These are phyloP conservation scores for Luffa acutangula DNA, from an alignment of 306 rosid species.

Conservation along the genomic window DNA sequence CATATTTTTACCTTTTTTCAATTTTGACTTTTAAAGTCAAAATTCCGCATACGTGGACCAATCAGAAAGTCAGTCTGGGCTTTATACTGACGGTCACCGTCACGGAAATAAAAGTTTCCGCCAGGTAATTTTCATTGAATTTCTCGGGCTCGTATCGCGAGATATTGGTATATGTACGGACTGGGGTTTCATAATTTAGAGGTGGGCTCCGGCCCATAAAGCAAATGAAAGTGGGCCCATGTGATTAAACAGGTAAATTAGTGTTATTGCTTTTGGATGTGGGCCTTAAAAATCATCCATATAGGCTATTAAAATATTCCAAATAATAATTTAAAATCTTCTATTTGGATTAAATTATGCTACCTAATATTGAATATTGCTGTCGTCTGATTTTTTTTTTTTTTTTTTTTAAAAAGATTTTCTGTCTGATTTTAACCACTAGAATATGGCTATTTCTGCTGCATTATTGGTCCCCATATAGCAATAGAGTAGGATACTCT, in stretches of 20 bases:
- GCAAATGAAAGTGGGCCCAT: conserved; percentile 12
- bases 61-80: not conserved
- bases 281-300: conserved; percentile 4
- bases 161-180: not conserved
- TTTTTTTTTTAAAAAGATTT: not conserved
- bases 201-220: conserved; percentile 22
- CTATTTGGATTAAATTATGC: not conserved
- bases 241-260: not conserved
- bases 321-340: not conserved
- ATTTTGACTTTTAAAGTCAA: not conserved
- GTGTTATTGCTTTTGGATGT: not conserved
- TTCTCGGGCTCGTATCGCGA: conserved; percentile 1
- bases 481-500: not conserved
- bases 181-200: not conserved
- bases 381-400: not conserved
- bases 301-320: not conserved
- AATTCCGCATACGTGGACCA: not conserved
- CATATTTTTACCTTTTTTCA: not conserved
- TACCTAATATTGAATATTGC: not conserved
- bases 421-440: not conserved
- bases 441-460: not conserved
- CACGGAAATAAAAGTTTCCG: not conserved
- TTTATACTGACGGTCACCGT: not conserved
- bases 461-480: not conserved
- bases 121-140: not conserved